phyloP scores from a whole-genome alignment of 192 early-diverging fungal species.

The Lobulomyces angularis region DNA sequence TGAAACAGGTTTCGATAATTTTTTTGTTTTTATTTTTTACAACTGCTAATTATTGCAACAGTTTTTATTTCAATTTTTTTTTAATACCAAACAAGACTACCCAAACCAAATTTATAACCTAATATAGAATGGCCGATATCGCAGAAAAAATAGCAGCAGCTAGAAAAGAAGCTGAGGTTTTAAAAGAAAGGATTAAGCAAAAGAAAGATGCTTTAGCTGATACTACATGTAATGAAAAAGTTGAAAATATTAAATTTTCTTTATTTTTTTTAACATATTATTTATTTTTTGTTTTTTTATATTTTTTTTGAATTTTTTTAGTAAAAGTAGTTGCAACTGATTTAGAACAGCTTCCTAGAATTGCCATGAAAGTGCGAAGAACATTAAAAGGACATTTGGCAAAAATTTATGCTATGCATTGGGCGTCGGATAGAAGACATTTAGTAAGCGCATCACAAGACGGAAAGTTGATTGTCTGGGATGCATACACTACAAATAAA shows the following conservation, averaged over 20 bases:
- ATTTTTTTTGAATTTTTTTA: too few species aligned
- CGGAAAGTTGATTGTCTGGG: conserved; percentile 99
- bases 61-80: too few species aligned
- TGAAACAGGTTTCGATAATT: too few species aligned
- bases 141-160: conserved; percentile 79
- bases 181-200: conserved; percentile 93
- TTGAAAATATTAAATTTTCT: not conserved
- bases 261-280: conserved; percentile 7
- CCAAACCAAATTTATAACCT: too few species aligned
- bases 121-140: conserved; percentile 82
- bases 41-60: too few species aligned
- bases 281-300: too few species aligned
- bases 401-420: conserved; percentile 99
- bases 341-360: conserved; percentile 74
- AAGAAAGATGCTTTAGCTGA: conserved; percentile 90
- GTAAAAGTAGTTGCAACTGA: conserved; percentile 77
- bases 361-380: conserved; percentile 89
- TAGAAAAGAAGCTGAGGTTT: conserved; percentile 83
- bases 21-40: too few species aligned
- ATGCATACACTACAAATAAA: conserved; percentile 97
- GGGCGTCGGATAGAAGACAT: conserved; percentile 94
- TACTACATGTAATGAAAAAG: conserved; percentile 90
- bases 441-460: conserved; percentile 98
- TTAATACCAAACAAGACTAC: too few species aligned
- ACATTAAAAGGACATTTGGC: conserved; percentile 97